Evolutionary conservation across 2,329 filamentous ascomycete genomes (phyloP).

Genomic region (Aspergillus sp.): DNA sequence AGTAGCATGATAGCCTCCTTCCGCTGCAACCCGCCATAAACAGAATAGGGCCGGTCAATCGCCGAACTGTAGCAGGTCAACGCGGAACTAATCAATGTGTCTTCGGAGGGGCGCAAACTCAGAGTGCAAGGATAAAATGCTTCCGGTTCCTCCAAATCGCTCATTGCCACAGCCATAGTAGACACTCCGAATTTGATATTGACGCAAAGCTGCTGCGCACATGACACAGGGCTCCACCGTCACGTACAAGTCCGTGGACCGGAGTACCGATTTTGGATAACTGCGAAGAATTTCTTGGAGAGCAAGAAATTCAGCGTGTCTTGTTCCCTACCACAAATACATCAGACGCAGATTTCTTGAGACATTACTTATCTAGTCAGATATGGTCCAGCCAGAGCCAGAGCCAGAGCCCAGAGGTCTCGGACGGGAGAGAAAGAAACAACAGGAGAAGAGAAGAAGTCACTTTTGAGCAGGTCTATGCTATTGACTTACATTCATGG

Average conservation of each 20-base stretch:
- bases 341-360: not conserved
- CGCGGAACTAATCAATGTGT: not conserved
- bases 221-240: constrained; percentile 99
- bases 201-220: constrained; percentile 90
- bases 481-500: constrained; percentile 58
- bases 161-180: constrained; percentile 97
- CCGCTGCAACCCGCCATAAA: constrained; percentile 81
- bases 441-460: too few species aligned
- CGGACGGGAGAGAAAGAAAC: not conserved
- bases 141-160: constrained; percentile 93
- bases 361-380: not conserved
- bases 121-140: constrained; percentile 84
- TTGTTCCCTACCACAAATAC: constrained; percentile 66
- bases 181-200: constrained; percentile 83
- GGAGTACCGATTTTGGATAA: constrained; percentile 67
- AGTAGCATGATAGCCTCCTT: constrained; percentile 92
- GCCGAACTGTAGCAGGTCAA: constrained; percentile 54
- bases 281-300: constrained; percentile 65
- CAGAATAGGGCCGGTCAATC: constrained; percentile 76
- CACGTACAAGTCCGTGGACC: constrained; percentile 81
- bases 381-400: too few species aligned
- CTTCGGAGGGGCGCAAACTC: constrained; percentile 47
- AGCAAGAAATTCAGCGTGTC: constrained; percentile 94
- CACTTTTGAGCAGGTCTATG: not conserved
- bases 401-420: not conserved